Evolutionary conservation across 2,329 filamentous ascomycete species (phyloP).

Genomic region (Microdochium bolleyi): DNA sequence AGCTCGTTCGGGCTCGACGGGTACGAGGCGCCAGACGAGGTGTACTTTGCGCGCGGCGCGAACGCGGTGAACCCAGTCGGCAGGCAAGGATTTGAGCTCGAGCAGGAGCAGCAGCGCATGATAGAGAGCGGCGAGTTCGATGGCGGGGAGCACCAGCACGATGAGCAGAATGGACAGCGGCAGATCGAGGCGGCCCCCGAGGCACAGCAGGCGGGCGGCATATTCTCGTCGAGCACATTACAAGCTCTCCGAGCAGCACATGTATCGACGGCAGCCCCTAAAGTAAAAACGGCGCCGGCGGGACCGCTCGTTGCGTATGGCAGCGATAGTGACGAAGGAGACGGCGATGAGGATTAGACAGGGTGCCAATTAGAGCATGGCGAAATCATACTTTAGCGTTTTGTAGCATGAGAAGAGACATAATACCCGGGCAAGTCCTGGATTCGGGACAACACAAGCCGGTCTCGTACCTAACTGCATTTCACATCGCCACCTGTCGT

Average conservation of each 20-base stretch:
- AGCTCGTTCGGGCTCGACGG: constrained; percentile 82
- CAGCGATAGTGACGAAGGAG: constrained; percentile 68
- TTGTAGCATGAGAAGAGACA: constrained; percentile 3
- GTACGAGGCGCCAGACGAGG: constrained; percentile 88
- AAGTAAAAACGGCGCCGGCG: constrained; percentile 41
- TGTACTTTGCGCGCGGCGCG: constrained; percentile 81
- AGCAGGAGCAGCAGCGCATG: constrained; percentile 53
- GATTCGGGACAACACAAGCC: neutral
- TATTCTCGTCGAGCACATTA: constrained; percentile 76
- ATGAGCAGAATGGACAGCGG: constrained; percentile 27
- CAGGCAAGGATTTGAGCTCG: constrained; percentile 52
- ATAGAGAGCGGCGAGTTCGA: constrained; percentile 44
- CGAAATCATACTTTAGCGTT: neutral
- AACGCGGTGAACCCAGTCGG: constrained; percentile 55
- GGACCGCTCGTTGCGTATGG: constrained; percentile 83
- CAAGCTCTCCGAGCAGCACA: constrained; percentile 62
- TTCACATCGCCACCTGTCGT: no score
- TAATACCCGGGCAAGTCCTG: neutral
- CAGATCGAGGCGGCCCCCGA: constrained; percentile 29
- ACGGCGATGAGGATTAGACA: constrained; percentile 27
- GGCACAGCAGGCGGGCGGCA: constrained; percentile 44
- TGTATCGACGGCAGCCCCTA: constrained; percentile 41
- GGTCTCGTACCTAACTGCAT: no score
- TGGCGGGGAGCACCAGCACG: neutral
- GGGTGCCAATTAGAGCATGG: neutral